Conservation (phyloP, 225 moss, liverwort and hornwort species). For the Pseudisothecium myosuroides region DNA sequence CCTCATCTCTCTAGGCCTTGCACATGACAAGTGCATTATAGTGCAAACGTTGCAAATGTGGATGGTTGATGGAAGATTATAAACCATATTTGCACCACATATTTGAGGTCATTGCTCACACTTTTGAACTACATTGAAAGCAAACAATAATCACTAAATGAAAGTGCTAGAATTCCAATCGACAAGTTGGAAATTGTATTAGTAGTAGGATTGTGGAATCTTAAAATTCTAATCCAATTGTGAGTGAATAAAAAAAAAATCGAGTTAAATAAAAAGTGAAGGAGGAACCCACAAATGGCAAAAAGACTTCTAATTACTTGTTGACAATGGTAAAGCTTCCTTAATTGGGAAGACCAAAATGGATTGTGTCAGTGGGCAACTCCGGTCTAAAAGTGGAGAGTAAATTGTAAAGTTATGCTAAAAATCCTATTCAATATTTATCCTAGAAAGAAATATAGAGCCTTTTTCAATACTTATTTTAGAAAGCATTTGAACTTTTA, state of each 20-base stretch:
- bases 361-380: rapidly evolving
- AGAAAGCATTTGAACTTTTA: background rate
- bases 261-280: background rate
- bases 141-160: background rate
- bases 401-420: background rate
- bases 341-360: background rate
- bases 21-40: background rate
- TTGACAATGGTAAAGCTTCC: rapidly evolving
- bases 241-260: background rate
- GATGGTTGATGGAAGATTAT: background rate
- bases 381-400: background rate
- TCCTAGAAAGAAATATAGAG: background rate
- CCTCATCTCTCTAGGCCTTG: background rate
- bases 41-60: background rate
- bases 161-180: background rate
- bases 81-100: background rate
- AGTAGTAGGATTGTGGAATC: background rate
- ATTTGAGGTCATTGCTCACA: background rate
- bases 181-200: background rate
- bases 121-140: background rate
- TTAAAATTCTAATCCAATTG: background rate
- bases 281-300: background rate
- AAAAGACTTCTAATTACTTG: background rate
- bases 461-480: background rate
- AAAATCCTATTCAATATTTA: background rate